Percentiles rank a stretch among this genome's conserved stretches.
Conservation (phyloP, 31 red algal species). For the Asparagopsis taxiformis region DNA sequence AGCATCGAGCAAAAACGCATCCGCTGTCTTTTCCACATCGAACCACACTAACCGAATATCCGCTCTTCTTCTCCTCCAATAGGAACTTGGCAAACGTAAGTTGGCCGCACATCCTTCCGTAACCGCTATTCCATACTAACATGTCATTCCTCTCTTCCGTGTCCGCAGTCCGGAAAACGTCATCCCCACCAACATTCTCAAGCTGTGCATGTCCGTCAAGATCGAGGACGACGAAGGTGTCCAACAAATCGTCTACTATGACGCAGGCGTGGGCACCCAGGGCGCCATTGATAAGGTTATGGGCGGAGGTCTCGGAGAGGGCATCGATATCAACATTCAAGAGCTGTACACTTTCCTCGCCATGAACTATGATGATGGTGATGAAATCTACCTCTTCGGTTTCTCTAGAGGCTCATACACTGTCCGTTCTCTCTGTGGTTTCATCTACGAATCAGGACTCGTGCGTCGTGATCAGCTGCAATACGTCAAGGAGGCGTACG, state of each 20-base stretch:
- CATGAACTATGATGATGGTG: constrained; percentile 66
- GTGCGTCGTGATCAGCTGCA: constrained; percentile 39
- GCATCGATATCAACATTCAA: constrained; percentile 73
- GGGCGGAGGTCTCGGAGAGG: constrained; percentile 53
- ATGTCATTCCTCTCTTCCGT: constrained; percentile 2
- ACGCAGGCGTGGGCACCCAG: constrained; percentile 53
- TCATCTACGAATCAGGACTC: constrained; percentile 59
- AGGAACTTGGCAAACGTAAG: constrained; percentile 16
- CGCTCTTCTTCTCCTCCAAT: background rate
- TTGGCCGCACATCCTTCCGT: background rate
- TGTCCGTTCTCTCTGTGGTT: constrained; percentile 63
- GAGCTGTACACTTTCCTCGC: constrained; percentile 71
- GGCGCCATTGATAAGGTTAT: constrained; percentile 21
- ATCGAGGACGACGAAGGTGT: constrained; percentile 21
- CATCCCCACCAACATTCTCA: constrained; percentile 35
- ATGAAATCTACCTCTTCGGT: constrained; percentile 79
- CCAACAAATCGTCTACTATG: constrained; percentile 57
- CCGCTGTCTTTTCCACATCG: background rate
- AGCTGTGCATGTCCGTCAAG: constrained; percentile 15
- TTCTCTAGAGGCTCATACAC: constrained; percentile 71
- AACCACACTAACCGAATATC: background rate
- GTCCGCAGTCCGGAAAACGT: constrained; percentile 18
- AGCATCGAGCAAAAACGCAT: background rate
- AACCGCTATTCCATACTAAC: background rate
- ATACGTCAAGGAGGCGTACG: constrained; percentile 57